Evolutionary conservation across 371 early-diverging fungal genomes (phyloP).

Genomic region (Lichtheimia corymbifera): DNA sequence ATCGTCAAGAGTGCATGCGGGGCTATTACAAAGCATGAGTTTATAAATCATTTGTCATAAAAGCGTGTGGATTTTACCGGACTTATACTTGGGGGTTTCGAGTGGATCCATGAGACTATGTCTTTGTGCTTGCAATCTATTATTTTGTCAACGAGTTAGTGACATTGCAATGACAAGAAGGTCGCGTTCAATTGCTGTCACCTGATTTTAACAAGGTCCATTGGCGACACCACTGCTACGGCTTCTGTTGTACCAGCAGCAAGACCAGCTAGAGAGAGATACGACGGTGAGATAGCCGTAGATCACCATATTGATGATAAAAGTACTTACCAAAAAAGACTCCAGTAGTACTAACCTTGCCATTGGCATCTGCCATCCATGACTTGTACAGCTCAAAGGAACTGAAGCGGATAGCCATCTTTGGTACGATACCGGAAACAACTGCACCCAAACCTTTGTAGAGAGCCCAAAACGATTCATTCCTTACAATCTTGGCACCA

Average conservation of each 20-base stretch:
- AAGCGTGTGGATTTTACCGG: slow-evolving; percentile 23
- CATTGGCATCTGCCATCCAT: slow-evolving; percentile 75
- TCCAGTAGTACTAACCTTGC: slow-evolving; percentile 69
- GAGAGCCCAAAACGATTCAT: slow-evolving; percentile 87
- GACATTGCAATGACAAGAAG: too few relatives aligned
- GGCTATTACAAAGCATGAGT: too few relatives aligned
- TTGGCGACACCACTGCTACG: slow-evolving; percentile 93
- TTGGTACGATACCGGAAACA: slow-evolving; percentile 95
- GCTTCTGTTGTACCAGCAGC: slow-evolving; percentile 96
- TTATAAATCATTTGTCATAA: too few relatives aligned
- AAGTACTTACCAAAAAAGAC: slow-evolving; percentile 77
- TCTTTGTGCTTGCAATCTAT: slow-evolving; percentile 69
- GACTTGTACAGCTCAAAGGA: slow-evolving; percentile 95
- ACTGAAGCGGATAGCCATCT: slow-evolving; percentile 98
- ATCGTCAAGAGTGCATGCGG: slow-evolving; percentile 92
- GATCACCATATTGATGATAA: neutral
- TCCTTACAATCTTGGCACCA: slow-evolving; percentile 80
- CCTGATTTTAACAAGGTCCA: slow-evolving; percentile 97
- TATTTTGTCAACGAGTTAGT: too few relatives aligned
- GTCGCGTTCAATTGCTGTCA: slow-evolving; percentile 53
- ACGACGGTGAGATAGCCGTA: neutral
- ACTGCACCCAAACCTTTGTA: slow-evolving; percentile 98
- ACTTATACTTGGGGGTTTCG: slow-evolving; percentile 95
- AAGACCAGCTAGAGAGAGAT: slow-evolving; percentile 74
- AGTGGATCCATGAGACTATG: slow-evolving; percentile 96